phyloP scores from a whole-genome alignment of 1,139 yeast species.

The Scheffersomyces cryptocercus region DNA sequence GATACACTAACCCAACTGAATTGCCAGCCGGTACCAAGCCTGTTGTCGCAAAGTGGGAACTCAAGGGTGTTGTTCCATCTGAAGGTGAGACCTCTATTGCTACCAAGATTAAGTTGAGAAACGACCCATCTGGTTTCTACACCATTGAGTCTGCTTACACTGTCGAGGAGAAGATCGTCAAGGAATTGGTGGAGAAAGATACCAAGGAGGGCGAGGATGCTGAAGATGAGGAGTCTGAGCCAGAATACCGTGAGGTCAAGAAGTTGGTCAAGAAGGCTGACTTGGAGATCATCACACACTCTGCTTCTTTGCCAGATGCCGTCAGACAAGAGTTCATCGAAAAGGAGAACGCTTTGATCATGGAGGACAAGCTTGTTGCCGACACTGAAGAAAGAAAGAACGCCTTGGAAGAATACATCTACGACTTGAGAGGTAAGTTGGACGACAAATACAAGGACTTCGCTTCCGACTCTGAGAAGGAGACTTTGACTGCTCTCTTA shows the following conservation, averaged over 20 bases:
- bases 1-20: slow-evolving; percentile 73
- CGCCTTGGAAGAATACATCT: slow-evolving; percentile 96
- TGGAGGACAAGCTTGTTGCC: slow-evolving; percentile 94
- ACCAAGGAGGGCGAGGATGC: slow-evolving; percentile 44
- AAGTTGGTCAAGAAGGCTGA: slow-evolving; percentile 92
- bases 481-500: slow-evolving; percentile 70
- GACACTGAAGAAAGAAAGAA: slow-evolving; percentile 99
- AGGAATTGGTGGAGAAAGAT: slow-evolving; percentile 76
- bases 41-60: slow-evolving; percentile 78
- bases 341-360: slow-evolving; percentile 78
- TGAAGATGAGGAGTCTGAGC: slow-evolving; percentile 58
- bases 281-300: slow-evolving; percentile 55
- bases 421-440: slow-evolving; percentile 94
- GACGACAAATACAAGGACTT: slow-evolving; percentile 89
- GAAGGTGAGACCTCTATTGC: slow-evolving; percentile 80
- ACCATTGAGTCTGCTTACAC: slow-evolving; percentile 93
- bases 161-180: slow-evolving; percentile 85
- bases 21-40: slow-evolving; percentile 72
- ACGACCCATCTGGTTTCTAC: slow-evolving; percentile 95
- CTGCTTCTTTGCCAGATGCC: slow-evolving; percentile 65
- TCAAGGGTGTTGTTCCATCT: slow-evolving; percentile 80
- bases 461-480: slow-evolving; percentile 89
- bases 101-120: slow-evolving; percentile 91
- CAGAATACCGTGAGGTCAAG: slow-evolving; percentile 88
- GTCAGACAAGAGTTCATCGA: slow-evolving; percentile 67